These are phyloP conservation scores for Exsudoporus frostii DNA, from an alignment of 768 basidiomycete genomes.

Conservation along the genomic window DNA sequence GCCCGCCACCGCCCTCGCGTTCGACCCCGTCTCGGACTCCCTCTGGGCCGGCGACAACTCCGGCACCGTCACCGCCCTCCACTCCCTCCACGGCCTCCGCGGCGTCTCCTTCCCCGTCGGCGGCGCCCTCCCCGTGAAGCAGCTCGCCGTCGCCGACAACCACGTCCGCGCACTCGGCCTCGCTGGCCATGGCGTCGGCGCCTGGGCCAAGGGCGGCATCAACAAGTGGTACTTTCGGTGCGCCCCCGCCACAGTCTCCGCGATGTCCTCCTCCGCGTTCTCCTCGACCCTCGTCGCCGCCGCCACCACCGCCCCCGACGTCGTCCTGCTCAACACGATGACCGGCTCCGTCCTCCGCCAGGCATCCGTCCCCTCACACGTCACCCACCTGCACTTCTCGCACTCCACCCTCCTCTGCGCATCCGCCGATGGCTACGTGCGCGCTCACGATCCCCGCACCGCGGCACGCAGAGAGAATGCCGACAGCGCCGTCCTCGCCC, in stretches of 20 bases:
- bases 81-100: conserved; percentile 57
- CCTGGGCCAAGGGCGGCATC: conserved; percentile 81
- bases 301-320: conserved; percentile 55
- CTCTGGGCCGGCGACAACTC: conserved; percentile 80
- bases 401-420: conserved; percentile 65
- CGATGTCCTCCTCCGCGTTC: conserved; percentile 46
- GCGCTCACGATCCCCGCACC: conserved; percentile 68
- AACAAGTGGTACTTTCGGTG: conserved; percentile 82
- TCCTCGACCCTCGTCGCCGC: conserved; percentile 58
- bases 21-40: conserved; percentile 89
- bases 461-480: conserved; percentile 45
- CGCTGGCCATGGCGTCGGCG: conserved; percentile 64
- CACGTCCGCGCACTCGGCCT: conserved; percentile 65
- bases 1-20: conserved; percentile 72
- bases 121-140: conserved; percentile 64
- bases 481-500: conserved; percentile 68
- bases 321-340: conserved; percentile 69
- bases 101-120: conserved; percentile 77
- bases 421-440: conserved; percentile 68
- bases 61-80: conserved; percentile 68
- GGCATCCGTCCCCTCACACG: conserved; percentile 50
- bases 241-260: conserved; percentile 32
- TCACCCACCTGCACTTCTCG: conserved; percentile 65
- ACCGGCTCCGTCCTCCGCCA: conserved; percentile 65
- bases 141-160: conserved; percentile 74